Evolutionary conservation across 352 stramenopile genomes (phyloP).

Genomic region (Pythium chondricola): DNA sequence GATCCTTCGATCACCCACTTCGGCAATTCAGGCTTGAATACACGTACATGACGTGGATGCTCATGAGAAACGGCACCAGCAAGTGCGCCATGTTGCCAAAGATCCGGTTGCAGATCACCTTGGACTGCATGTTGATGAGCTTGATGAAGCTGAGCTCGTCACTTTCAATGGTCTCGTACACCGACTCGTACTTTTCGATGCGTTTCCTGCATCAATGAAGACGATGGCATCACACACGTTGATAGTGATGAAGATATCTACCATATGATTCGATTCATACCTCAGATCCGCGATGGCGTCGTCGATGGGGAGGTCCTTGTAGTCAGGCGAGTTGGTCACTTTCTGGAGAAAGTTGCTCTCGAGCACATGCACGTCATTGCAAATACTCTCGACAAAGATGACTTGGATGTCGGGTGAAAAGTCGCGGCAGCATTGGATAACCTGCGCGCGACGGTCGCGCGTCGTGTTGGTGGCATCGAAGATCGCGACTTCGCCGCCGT

Average conservation of each 20-base stretch:
- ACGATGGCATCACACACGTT: background rate
- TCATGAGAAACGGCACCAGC: slow-evolving; percentile 47
- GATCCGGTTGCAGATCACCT: slow-evolving; percentile 48
- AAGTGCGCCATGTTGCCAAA: slow-evolving; percentile 43
- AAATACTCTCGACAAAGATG: slow-evolving; percentile 85
- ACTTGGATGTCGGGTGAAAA: slow-evolving; percentile 30
- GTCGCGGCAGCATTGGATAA: slow-evolving; percentile 18
- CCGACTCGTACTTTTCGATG: slow-evolving; percentile 64
- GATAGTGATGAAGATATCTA: background rate
- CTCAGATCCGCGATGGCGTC: slow-evolving; percentile 49
- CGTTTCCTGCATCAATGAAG: slow-evolving; percentile 20
- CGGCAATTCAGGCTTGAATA: background rate
- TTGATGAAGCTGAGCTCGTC: slow-evolving; percentile 74
- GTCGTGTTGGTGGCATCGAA: slow-evolving; percentile 79
- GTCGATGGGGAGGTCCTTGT: slow-evolving; percentile 39
- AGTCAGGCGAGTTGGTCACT: slow-evolving; percentile 49
- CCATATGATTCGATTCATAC: slow-evolving; percentile 2
- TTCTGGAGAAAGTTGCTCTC: slow-evolving; percentile 50
- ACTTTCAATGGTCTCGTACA: slow-evolving; percentile 56
- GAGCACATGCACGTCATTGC: slow-evolving; percentile 57
- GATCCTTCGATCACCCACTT: background rate
- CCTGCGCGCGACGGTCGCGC: slow-evolving; percentile 22
- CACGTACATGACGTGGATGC: slow-evolving; percentile 36
- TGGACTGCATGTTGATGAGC: slow-evolving; percentile 60
- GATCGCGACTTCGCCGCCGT: slow-evolving; percentile 58